Percentiles rank a stretch among this genome's conserved stretches.
Conservation (phyloP, 2,329 filamentous ascomycete genomes). For the Hypomyces perniciosus region DNA sequence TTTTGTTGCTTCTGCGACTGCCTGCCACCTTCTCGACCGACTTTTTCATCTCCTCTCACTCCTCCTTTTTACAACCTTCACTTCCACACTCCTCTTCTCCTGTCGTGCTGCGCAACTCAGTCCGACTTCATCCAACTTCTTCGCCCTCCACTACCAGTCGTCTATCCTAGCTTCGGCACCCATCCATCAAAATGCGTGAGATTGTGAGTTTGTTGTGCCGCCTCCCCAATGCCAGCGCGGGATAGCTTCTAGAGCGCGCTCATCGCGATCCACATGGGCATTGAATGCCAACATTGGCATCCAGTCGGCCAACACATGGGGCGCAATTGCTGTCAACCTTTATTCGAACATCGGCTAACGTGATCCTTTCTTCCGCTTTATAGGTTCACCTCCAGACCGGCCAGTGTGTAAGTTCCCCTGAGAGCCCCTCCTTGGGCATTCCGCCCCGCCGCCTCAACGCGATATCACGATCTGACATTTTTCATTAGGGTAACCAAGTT, state of each 20-base stretch:
- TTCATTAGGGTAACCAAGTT: constrained; percentile 91
- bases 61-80: constrained; percentile 2
- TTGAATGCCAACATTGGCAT: background rate
- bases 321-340: background rate
- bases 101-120: constrained; percentile 6
- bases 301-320: background rate
- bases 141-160: background rate
- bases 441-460: constrained; percentile 2
- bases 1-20: constrained; percentile 11
- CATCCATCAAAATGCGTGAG: constrained; percentile 13
- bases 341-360: constrained; percentile 3
- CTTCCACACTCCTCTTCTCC: constrained; percentile 6
- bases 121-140: constrained; percentile 5
- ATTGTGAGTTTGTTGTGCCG: constrained; percentile 12
- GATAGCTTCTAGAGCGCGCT: constrained; percentile 5
- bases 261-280: background rate
- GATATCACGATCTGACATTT: constrained; percentile 28
- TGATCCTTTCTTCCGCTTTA: constrained; percentile 25
- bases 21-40: constrained; percentile 11
- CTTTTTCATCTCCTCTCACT: constrained; percentile 6
- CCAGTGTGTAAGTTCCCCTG: constrained; percentile 71
- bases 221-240: background rate
- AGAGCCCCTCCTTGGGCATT: constrained; percentile 7
- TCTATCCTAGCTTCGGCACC: constrained; percentile 3
- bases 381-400: constrained; percentile 99